Evolutionary conservation across 768 basidiomycete genomes (phyloP).

Genomic region (Multifurca ochricompacta): DNA sequence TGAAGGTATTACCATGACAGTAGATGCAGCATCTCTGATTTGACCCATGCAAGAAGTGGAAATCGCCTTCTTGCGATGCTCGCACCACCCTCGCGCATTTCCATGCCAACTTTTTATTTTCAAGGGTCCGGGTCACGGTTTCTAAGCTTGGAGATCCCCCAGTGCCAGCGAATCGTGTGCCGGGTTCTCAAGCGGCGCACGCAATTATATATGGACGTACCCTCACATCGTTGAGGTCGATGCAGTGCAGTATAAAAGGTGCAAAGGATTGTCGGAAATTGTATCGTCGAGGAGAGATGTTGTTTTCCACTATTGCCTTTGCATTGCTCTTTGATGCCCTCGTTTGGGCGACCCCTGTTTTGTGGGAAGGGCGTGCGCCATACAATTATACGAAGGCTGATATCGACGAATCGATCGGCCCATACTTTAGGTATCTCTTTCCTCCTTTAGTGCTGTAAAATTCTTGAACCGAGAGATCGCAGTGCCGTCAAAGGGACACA

Average conservation of each 20-base stretch:
- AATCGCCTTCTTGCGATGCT: background rate
- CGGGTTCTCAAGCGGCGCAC: no score
- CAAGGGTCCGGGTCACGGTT: background rate
- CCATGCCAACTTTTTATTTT: background rate
- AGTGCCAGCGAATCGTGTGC: background rate
- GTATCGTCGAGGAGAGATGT: background rate
- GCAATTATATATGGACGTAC: no score
- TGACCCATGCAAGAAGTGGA: background rate
- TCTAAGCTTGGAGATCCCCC: background rate
- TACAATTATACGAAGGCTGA: constrained; percentile 35
- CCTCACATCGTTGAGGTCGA: no score
- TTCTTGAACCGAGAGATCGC: background rate
- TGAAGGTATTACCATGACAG: no score
- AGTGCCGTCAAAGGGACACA: constrained; percentile 51
- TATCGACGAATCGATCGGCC: constrained; percentile 41
- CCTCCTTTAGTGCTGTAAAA: no score
- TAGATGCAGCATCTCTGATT: background rate
- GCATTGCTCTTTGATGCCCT: background rate
- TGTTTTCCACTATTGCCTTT: background rate
- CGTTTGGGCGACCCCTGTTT: constrained; percentile 27
- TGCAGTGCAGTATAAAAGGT: background rate
- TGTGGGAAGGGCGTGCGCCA: constrained; percentile 50
- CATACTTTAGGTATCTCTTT: constrained; percentile 45
- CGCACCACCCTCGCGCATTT: background rate
- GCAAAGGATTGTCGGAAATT: background rate